Base-by-base conservation (phyloP, 208 protist genomes). In the Leishmania guyanensis region DNA sequence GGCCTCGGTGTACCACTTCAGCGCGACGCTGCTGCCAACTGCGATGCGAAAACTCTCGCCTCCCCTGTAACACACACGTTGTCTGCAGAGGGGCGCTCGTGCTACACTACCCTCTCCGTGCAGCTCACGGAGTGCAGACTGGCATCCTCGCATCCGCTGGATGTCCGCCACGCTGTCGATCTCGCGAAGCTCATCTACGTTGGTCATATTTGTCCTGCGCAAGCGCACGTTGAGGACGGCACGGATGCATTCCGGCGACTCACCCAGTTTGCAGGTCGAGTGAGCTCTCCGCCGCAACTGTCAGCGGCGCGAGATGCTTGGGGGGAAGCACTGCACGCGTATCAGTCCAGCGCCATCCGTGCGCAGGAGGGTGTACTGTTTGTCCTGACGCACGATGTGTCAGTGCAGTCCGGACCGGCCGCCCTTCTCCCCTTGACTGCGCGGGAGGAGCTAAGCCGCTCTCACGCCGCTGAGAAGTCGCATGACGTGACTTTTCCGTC, bases 161-260 rank as follows among this genome's bases (percentile, higher is more conserved):
- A 89, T 72, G 71, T 66, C 14, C 75, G 72, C 69, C 51, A 62
- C 10, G 86, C 85, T 26, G 66, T 80, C 8, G 65, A 81, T 10
- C 46, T 89, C 22, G 54, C 75, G 29, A 29, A 48, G 16, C 22
- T 39, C 0, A 60, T 91, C 5, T 80, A 84, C 60, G 46, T 26
- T 10, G 0, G 29, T 9, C 39, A 82, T 39, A 36, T 91, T n/a
- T 69, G 66, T 20, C 74, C 83, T 8, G 85, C 88, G 0, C 81
- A 91, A 50, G 76, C 80, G 60, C 75, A 83, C 43, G 80, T 69
- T 3, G 83, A 86, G 43, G 82, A 87, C 33, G 88, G 88, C 70
- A 84, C 83, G 36, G 83, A 85, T 1, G 77, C 80, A 16, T 82
- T 86, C n/a, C 72, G 62, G 68, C 17, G 54, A 39, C 22, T 80